Evolutionary conservation across 2,329 filamentous ascomycete genomes (phyloP), one percentile per base, ranked within the genome.

Genomic region (Phoma sp.): DNA sequence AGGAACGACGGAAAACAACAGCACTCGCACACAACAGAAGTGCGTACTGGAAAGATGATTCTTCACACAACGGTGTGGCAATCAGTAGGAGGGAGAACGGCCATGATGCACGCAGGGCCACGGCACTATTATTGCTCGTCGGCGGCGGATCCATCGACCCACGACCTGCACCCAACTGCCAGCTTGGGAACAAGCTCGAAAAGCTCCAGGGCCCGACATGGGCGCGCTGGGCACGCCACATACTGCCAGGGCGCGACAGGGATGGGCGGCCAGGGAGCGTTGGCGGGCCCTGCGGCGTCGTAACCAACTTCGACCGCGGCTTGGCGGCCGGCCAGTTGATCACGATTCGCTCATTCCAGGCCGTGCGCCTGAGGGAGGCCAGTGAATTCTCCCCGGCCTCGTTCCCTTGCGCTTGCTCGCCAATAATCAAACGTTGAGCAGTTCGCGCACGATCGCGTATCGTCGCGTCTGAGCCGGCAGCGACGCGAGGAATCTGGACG

Each of bases 241-340:
- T 59, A 50, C 54, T 60, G 62, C 57, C 60, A 64, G 62, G 57
- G 57, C 56, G 34, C 37, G 47, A 48, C 59, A 62, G 62, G 62
- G 62, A 56, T 63, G 50, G 11, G 25, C 26, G n/a, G 62, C 53
- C 65, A 65, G 62, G 60, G 62, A 65, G 61, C 61, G 60, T 64
- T 64, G 67, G 62, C 56, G 56, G 55, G 56, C 40, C 56, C 29
- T 47, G 55, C 55, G 53, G 60, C 57, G 52, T 52, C 53, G 57
- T 48, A 50, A 51, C 56, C 55, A 58, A 48, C 47, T 32, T 51
- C 29, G 54, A 54, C 51, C 20, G 48, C 34, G 30, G 48, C 51
- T 48, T 56, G 39, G 52, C 48, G 14, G 42, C 33, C 47, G 54
- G 57, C 40, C 39, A 49, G 26, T 33, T 23, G 32, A 28, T 43